Conservation (phyloP, 2,329 filamentous ascomycete genomes). For the Colletotrichum caudatum region DNA sequence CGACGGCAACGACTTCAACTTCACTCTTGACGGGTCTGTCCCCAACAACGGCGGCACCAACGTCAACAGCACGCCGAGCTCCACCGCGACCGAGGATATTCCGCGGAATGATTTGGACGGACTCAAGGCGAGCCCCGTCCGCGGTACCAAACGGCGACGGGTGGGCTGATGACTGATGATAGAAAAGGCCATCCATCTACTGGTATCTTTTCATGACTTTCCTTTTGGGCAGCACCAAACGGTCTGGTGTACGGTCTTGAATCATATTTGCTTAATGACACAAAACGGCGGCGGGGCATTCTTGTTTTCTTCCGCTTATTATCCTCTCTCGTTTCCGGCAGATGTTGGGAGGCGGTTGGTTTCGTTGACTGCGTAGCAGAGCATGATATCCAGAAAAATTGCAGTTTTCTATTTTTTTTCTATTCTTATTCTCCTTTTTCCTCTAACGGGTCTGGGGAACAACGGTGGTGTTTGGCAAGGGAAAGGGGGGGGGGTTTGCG, state of each 20-base stretch:
- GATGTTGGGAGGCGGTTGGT: constrained; percentile 15
- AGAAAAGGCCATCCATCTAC: not conserved
- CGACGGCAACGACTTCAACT: constrained; percentile 64
- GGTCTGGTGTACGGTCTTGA: constrained; percentile 5
- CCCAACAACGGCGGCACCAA: constrained; percentile 46
- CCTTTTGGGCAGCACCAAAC: constrained; percentile 7
- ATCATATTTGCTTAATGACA: constrained; percentile 22
- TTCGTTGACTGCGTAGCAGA: constrained; percentile 25
- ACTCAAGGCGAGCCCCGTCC: constrained; percentile 45
- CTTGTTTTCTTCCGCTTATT: not conserved
- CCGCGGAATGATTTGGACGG: constrained; percentile 56
- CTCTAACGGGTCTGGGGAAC: not conserved
- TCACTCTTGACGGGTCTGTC: constrained; percentile 57
- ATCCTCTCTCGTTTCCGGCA: constrained; percentile 10
- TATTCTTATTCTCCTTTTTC: not conserved
- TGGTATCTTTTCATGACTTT: constrained; percentile 18
- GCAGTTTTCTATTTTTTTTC: not conserved
- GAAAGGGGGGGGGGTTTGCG: constrained; percentile 1
- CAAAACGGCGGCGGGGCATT: constrained; percentile 21
- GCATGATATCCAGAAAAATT: constrained; percentile 30
- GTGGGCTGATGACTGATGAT: constrained; percentile 41
- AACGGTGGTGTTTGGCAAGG: not conserved
- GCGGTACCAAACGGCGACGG: constrained; percentile 55
- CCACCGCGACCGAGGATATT: constrained; percentile 65
- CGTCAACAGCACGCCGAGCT: constrained; percentile 57